Evolutionary conservation across 2,329 filamentous ascomycete species (phyloP), one percentile per base, ranked within the genome.

Genomic region (Dothistroma septosporum): DNA sequence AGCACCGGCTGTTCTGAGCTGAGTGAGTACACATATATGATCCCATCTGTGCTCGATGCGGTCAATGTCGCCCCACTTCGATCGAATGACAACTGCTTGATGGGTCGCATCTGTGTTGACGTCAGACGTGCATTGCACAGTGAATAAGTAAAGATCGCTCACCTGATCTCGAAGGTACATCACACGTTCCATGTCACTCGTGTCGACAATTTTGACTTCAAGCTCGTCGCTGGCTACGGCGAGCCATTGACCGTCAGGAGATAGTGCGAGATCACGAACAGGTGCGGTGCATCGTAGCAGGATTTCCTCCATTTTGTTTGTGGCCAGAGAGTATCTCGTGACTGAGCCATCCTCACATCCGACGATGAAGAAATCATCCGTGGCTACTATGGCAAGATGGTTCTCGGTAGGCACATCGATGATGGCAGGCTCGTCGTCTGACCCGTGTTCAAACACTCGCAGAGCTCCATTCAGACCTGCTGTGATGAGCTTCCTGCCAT

Each of bases 211-310:
- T 74, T 96, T 96, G 67, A 97, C 91, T 1, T 88, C 89, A 61
- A 96, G 80, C 75, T 99, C 94, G 74, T 97, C 95, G 80, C 92
- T 97, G n/a, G 92, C 92, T 28, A 97, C 91, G 32, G 94, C 94
- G 66, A 88, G 90, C 92, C 92, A 97, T 69, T 90, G 84, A 0
- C 85, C 83, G 73, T 97, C 90, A 1, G 86, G 84, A 2, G 91
- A 92, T 14, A 99, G 79, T 4, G 90, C 87, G 57, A 99, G 81
- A 74, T 97, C 92, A 70, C 94, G 85, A 33, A 97, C 85, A 0
- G 94, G 91, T 2, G 97, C 79, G n/a, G 91, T 87, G 60, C 88
- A 90, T 65, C 94, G 87, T 28, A 92, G 83, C 55, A 99, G 83
- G 66, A 95, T 89, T 61, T 88, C 87, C 64, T 96, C 90, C 76